phyloP scores from a whole-genome alignment of 352 stramenopile genomes.

The Phytophthora parvispora region DNA sequence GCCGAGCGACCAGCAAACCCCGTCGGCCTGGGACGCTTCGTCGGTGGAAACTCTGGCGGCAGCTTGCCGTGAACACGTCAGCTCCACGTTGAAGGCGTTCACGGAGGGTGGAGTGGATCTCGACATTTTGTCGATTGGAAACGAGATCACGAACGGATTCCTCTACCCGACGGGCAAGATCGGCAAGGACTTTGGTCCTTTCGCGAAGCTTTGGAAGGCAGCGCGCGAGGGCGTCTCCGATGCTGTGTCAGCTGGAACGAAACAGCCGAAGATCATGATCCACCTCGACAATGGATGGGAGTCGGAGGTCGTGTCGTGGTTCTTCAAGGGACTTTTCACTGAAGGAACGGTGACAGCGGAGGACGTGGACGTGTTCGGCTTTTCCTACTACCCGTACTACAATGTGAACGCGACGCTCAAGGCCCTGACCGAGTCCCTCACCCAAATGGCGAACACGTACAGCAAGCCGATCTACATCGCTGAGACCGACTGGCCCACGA shows the following conservation, averaged over 20 bases:
- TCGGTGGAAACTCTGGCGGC: slow-evolving; percentile 23
- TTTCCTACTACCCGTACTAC: slow-evolving; percentile 49
- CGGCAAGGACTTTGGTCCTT: slow-evolving; percentile 32
- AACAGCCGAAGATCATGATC: slow-evolving; percentile 44
- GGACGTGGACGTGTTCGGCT: slow-evolving; percentile 43
- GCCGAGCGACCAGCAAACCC: slow-evolving; percentile 22
- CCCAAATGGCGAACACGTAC: slow-evolving; percentile 35
- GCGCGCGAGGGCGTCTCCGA: slow-evolving; percentile 32
- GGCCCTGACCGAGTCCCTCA: slow-evolving; percentile 35
- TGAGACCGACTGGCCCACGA: slow-evolving; percentile 44
- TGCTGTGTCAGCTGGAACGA: slow-evolving; percentile 27
- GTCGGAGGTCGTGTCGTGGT: slow-evolving; percentile 39
- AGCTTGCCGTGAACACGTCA: slow-evolving; percentile 32
- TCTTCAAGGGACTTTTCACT: slow-evolving; percentile 38
- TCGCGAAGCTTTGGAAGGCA: slow-evolving; percentile 38
- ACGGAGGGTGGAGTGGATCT: slow-evolving; percentile 35
- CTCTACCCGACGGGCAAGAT: slow-evolving; percentile 40
- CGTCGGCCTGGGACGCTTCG: slow-evolving; percentile 27
- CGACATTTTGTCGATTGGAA: slow-evolving; percentile 38
- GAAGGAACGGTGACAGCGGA: slow-evolving; percentile 30
- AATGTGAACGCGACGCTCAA: slow-evolving; percentile 32
- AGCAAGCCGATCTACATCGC: slow-evolving; percentile 42
- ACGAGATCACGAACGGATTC: slow-evolving; percentile 43
- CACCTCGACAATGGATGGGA: slow-evolving; percentile 46
- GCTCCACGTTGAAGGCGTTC: slow-evolving; percentile 38